phyloP scores from a whole-genome alignment of 306 rosid species.

The Begonia fuchsioides region DNA sequence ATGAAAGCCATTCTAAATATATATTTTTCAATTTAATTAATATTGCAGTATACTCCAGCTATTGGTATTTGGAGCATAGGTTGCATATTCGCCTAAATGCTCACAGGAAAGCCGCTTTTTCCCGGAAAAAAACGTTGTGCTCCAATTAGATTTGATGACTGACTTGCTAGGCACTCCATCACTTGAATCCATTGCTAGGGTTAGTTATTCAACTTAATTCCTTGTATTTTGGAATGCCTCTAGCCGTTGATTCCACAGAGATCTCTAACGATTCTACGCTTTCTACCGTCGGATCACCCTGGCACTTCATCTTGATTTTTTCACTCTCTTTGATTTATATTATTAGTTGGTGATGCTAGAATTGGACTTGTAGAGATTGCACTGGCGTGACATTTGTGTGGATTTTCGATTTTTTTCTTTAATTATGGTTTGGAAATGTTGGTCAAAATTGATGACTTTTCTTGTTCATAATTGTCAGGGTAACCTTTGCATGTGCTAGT shows the following conservation, averaged over 20 bases:
- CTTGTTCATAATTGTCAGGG: no score
- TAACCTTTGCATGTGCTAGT: no score
- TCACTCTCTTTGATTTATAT: conserved; percentile 17
- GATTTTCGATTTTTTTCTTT: no score
- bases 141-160: conserved; percentile 95
- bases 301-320: conserved; percentile 24
- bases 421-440: no score
- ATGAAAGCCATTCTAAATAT: no score
- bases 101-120: conserved; percentile 73
- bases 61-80: conserved; percentile 99
- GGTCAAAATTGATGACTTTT: no score
- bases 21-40: neutral
- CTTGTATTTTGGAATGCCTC: conserved; percentile 99
- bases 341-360: no score
- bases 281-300: conserved; percentile 17
- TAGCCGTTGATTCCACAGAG: conserved; percentile 82
- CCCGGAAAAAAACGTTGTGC: conserved; percentile 98
- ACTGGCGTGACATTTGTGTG: no score
- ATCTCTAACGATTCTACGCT: conserved; percentile 41
- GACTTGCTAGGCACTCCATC: conserved; percentile 96
- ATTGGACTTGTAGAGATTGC: no score
- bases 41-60: conserved; percentile 91
- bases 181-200: conserved; percentile 73
- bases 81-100: conserved; percentile 97
- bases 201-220: conserved; percentile 27